Evolutionary conservation across 2,329 filamentous ascomycete species (phyloP), one percentile per base, ranked within the genome.

Genomic region (Lizonia empirigonia): DNA sequence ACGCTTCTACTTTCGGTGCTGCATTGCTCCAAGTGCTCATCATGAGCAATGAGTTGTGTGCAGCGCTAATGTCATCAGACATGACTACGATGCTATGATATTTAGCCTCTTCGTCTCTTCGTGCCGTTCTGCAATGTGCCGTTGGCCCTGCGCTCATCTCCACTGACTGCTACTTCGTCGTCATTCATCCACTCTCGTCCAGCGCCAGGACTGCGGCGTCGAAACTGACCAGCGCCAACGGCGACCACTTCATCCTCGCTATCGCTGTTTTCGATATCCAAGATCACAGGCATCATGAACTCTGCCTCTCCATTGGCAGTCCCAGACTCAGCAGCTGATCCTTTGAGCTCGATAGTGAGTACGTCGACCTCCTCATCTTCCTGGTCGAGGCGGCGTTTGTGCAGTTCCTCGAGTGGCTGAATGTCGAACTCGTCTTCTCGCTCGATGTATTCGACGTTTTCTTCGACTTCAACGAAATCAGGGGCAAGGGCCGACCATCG

Each of bases 351-450:
- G 35, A 90, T 79, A 0, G 89, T 92, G 49, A 97, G 77, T 1
- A 97, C 91, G 67, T 99, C 94, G 4, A 97, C 87, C 51, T 91
- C 87, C 71, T 97, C 94, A 64, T 97, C 94, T 74, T 99, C 94
- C 10, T 88, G 82, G 69, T 97, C 92, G 2, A 97, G 80, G 34
- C 92, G 85, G 23, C 93, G 85, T 72, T 96, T 93, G 69, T 95
- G 91, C 48, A 97, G 87, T 72, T 97, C 93, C 69, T 97, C 93
- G 50, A 93, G 88, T 0, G 91, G 91, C 69, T 97, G 94, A 49
- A 97, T 95, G 72, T 99, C 95, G 64, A 99, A 99, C 70, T 99
- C 94, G 70, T 99, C 94, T 75, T 99, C 94, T 48, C 85, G 84
- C 73, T 99, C 94, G 33, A 95, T 85, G 70, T 99, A 99, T 71